Evolutionary conservation across 306 rosid genomes (phyloP).

Genomic region (Fagus crenata): DNA sequence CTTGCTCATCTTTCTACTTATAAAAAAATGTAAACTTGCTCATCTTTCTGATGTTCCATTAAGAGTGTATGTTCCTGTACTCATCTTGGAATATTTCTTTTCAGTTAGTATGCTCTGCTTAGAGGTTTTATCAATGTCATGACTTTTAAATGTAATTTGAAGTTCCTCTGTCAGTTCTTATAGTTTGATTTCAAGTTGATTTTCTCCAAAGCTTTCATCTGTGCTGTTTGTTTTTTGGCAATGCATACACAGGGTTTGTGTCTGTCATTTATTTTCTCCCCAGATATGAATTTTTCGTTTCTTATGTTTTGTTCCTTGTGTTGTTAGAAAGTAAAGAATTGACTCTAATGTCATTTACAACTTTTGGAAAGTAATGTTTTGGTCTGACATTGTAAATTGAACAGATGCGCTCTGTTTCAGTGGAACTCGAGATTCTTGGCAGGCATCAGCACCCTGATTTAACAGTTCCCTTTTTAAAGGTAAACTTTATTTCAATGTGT

Average conservation of each 20-base stretch:
- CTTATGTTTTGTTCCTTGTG: slow-evolving; percentile 18
- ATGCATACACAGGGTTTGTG: slow-evolving; percentile 1
- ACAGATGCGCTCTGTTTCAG: slow-evolving; percentile 81
- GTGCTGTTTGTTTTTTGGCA: not conserved
- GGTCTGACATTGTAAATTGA: slow-evolving; percentile 34
- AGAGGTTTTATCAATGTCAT: not conserved
- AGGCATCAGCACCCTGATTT: slow-evolving; percentile 91
- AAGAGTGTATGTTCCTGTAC: slow-evolving; percentile 12
- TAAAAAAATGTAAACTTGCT: not conserved
- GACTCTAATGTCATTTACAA: slow-evolving; percentile 20
- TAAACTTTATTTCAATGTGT: slow-evolving; percentile 17
- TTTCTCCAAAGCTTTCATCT: not conserved
- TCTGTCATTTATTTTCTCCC: not conserved
- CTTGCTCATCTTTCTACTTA: slow-evolving; percentile 12
- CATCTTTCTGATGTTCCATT: slow-evolving; percentile 10
- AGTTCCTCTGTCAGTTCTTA: not conserved
- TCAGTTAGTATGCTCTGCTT: slow-evolving; percentile 1
- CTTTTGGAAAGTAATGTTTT: slow-evolving; percentile 28
- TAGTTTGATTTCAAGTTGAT: not conserved
- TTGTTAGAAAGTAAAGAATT: slow-evolving; percentile 13
- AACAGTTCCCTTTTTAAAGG: slow-evolving; percentile 83
- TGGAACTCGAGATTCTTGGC: slow-evolving; percentile 93
- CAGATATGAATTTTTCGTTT: not conserved
- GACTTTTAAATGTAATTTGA: not conserved
- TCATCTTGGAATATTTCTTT: not conserved